Evolutionary conservation across 306 rosid genomes (phyloP).

Genomic region (Cucurbita argyrosperma): DNA sequence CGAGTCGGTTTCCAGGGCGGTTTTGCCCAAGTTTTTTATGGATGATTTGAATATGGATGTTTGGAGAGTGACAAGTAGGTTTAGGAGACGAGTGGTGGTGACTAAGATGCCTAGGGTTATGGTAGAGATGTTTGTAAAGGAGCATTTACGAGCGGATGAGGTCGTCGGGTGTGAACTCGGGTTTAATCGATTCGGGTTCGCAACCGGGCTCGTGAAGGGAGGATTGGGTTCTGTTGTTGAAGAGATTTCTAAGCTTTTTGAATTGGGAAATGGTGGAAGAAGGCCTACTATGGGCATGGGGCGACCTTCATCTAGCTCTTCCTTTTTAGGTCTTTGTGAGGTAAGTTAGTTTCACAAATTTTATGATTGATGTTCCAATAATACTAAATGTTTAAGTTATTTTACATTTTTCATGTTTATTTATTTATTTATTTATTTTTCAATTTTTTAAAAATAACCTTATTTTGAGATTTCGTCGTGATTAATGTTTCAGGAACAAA

Average conservation of each 20-base stretch:
- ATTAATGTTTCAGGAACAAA: slow-evolving; percentile 32
- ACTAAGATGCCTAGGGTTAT: slow-evolving; percentile 55
- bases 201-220: slow-evolving; percentile 43
- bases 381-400: too few species aligned
- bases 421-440: too few species aligned
- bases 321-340: slow-evolving; percentile 42
- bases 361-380: neutral
- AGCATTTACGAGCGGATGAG: slow-evolving; percentile 61
- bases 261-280: slow-evolving; percentile 14
- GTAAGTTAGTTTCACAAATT: slow-evolving; percentile 11
- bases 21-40: slow-evolving; percentile 71
- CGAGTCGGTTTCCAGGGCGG: slow-evolving; percentile 65
- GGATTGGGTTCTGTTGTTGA: slow-evolving; percentile 2
- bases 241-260: slow-evolving; percentile 17
- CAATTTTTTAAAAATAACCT: too few species aligned
- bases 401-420: too few species aligned
- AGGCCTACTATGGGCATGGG: slow-evolving; percentile 34
- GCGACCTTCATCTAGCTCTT: slow-evolving; percentile 13
- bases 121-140: slow-evolving; percentile 73
- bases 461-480: too few species aligned
- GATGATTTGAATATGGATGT: slow-evolving; percentile 55
- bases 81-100: slow-evolving; percentile 35
- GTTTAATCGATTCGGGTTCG: slow-evolving; percentile 42
- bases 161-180: slow-evolving; percentile 46
- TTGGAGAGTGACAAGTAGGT: slow-evolving; percentile 42